Evolutionary conservation across 2,329 filamentous ascomycete genomes (phyloP), one percentile per base, ranked within the genome.

Genomic region (Pleomassaria siparia): DNA sequence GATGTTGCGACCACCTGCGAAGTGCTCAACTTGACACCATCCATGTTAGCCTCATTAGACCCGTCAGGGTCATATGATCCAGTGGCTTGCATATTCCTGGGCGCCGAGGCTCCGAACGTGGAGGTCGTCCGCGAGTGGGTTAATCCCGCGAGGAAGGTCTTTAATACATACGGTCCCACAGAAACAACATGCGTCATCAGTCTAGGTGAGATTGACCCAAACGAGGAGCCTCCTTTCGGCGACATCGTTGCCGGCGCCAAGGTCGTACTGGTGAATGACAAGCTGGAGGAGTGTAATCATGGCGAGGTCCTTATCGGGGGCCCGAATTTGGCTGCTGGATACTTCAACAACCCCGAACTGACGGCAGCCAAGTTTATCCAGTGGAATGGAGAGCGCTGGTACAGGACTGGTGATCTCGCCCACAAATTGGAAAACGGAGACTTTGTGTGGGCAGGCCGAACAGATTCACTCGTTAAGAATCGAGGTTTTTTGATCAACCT

Each of bases 401-500:
- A 43, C 26, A 24, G 10, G 21, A 43, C 40, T 30, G 40, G 40
- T 4, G 40, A 43, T 15, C 9, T 9, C 15, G 40, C 9, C 5
- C 10, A 15, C 8, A 10, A 8, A 43, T 26, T 4, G 8, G 10
- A 10, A 22, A 20, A 8, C 25, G 40, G 5, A 15, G 30, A 4
- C 4, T 18, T n/a, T 46, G 20, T 20, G 2, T 46, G 3, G 44
- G 44, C 5, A n/a, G n/a, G n/a, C n/a, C 24, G 44, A 4, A 22
- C 13, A 33, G 44, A 46, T 26, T 16, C 8, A 15, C 5, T 46
- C 26, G 36, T 46, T 10, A 46, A 46, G 28, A 46, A 46, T 22
- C 35, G 44, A 16, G 37, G 28, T 2, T 32, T 41, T 24, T 18
- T 30, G 12, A 21, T 46, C 15, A 46, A 35, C 18, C 37, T 46